Conservation (phyloP, 2,329 filamentous ascomycete species). For the Volutella citrinella region DNA sequence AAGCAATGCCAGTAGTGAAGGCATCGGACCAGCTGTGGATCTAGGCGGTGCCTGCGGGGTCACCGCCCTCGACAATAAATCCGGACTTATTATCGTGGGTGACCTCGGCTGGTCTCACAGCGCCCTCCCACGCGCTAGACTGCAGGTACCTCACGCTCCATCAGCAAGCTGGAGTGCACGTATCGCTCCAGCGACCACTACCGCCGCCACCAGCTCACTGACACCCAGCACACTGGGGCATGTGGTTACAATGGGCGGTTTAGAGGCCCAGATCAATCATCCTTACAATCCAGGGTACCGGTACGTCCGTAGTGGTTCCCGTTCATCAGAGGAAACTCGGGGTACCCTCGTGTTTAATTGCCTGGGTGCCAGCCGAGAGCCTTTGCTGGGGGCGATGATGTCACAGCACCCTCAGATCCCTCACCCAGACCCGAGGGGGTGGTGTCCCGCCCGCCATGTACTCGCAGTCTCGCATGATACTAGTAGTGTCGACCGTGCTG, state of each 20-base stretch:
- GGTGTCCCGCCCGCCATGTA: slow-evolving; percentile 17
- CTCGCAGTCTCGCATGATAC: slow-evolving; percentile 5
- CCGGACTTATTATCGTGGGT: slow-evolving; percentile 22
- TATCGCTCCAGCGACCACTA: neutral
- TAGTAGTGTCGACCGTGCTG: too few species aligned
- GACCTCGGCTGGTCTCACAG: slow-evolving; percentile 16
- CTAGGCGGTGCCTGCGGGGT: slow-evolving; percentile 26
- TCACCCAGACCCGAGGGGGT: slow-evolving; percentile 17
- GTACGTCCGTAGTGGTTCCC: too few species aligned
- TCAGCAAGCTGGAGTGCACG: neutral
- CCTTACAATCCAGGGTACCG: neutral
- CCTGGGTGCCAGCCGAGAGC: too few species aligned
- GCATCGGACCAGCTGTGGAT: slow-evolving; percentile 4
- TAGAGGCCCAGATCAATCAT: neutral
- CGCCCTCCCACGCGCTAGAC: neutral
- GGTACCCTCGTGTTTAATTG: too few species aligned
- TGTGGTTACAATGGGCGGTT: too few species aligned
- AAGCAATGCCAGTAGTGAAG: too few species aligned
- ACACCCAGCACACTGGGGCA: neutral
- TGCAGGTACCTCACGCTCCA: neutral
- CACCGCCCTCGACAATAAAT: slow-evolving; percentile 30
- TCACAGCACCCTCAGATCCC: slow-evolving; percentile 21
- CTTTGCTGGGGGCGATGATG: slow-evolving; percentile 23
- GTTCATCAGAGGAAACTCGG: too few species aligned
- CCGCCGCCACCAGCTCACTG: neutral